A percentile compares a stretch with the other conserved stretches of the same genome.
Evolutionary conservation across 1,284 basidiomycete species (phyloP).

Genomic region (Schizophyllum commune): DNA sequence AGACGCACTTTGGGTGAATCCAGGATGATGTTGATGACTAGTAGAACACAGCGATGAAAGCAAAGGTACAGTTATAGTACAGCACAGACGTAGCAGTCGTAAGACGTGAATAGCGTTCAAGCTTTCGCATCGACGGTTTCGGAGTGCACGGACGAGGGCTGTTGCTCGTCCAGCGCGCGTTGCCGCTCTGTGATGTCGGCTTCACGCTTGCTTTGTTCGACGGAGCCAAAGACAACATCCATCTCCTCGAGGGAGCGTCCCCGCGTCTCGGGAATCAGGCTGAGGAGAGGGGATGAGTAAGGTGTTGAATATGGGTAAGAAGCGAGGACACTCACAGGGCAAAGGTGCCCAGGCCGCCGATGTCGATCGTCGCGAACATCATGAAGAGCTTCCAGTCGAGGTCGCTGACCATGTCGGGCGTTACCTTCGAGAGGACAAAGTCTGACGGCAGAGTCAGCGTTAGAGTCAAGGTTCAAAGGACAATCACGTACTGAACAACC

Average conservation of each 20-base stretch:
- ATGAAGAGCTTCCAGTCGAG: conserved; percentile 53
- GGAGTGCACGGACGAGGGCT: not conserved
- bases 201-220: conserved; percentile 40
- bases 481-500: conserved; percentile 51
- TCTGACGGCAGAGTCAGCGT: conserved; percentile 24
- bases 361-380: conserved; percentile 49
- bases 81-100: not conserved
- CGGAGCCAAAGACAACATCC: conserved; percentile 62
- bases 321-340: conserved; percentile 27
- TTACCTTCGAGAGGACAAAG: conserved; percentile 55
- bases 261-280: conserved; percentile 57
- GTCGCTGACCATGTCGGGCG: conserved; percentile 46
- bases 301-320: conserved; percentile 28
- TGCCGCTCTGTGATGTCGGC: conserved; percentile 37
- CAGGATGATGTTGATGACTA: too few relatives aligned
- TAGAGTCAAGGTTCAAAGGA: not conserved
- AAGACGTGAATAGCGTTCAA: not conserved
- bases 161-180: conserved; percentile 14
- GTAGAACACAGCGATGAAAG: not conserved
- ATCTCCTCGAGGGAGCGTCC: conserved; percentile 58
- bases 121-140: not conserved
- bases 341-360: conserved; percentile 39
- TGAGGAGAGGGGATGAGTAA: conserved; percentile 23
- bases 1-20: too few relatives aligned
- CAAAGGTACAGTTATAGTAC: not conserved